Evolutionary conservation across 345 rosid genomes (phyloP).

Genomic region (Firmiana major): DNA sequence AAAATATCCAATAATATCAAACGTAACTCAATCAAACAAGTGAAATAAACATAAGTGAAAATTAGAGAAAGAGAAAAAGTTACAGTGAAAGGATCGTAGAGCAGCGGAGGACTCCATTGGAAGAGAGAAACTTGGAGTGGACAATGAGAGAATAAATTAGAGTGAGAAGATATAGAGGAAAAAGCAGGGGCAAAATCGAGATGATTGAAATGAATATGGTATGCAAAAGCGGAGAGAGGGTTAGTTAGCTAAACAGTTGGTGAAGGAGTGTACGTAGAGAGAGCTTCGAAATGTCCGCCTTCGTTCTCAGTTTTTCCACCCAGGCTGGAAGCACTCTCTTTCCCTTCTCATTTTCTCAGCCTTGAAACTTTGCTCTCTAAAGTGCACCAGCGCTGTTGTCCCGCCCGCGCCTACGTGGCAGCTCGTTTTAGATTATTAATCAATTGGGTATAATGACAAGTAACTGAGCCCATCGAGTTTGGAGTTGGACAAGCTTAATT

Average conservation of each 20-base stretch:
- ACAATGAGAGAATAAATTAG: not conserved
- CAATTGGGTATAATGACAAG: not conserved
- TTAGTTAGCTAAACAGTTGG: not conserved
- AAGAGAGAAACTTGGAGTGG: constrained; percentile 3
- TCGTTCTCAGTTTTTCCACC: not conserved
- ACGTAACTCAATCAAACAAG: not conserved
- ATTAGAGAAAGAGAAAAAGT: constrained; percentile 13
- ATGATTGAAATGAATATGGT: not conserved
- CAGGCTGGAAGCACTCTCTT: not conserved
- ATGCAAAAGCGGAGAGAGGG: not conserved
- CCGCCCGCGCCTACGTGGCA: not conserved
- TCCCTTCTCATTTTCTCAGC: not conserved
- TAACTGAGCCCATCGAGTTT: not conserved
- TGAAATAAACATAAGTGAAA: not conserved
- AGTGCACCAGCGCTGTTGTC: not conserved
- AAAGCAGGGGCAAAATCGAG: not conserved
- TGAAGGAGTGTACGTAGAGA: not conserved
- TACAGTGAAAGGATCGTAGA: constrained; percentile 68
- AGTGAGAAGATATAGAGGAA: not conserved
- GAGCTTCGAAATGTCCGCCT: not conserved
- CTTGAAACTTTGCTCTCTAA: not conserved
- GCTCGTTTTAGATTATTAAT: not conserved
- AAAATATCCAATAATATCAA: not conserved
- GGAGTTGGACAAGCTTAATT: not conserved
- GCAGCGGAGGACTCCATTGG: constrained; percentile 67